Base-by-base conservation (phyloP, 164 flowering plant genomes). In the Aristolochia californica region DNA sequence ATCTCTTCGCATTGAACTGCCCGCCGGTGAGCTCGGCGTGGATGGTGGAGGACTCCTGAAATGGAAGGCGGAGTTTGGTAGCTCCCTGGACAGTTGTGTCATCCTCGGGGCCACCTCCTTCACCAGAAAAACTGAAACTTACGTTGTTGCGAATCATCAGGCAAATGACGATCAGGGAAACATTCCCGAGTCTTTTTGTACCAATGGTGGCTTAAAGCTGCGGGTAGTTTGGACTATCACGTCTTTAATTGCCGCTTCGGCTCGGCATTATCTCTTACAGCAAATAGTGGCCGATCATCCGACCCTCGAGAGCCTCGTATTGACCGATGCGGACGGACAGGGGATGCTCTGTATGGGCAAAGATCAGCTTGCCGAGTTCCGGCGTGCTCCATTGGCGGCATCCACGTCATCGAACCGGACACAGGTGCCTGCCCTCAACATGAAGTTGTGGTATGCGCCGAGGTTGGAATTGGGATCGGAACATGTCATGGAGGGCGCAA, bases 201-300 rank as follows among this genome's bases (percentile, higher is more conserved):
- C 96, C 0, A 86, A 87, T 62, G 98, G 98, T 10, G 96, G 93
- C 0, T 59, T 89, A 63, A 89, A 89, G 59, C 55, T 84, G 74
- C 60, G 97, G 28, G 95, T 89, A 2, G 95, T 89, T 7, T 89
- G 97, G 97, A 89, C 95, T 5, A 87, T 89, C 14, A 87, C 93
- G 63, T 83, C 95, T 0, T 56, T 89, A 63, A 85, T 89, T 8
- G 95, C 97, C 0, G 95, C 97, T 0, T 87, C 97, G 0, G 93
- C 90, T 0, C 78, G 95, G 68, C 97, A 89, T 70, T 89, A 79
- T 59, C 65, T 89, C 65, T 79, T 89, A 5, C 95, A 87, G 66
- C 90, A 87, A 12, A 87, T 89, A 38, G 87, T 89, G 43, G 70
- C 85, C 0, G 95, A 87, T 74, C 97, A 89, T 38, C 75, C 63